Evolutionary conservation across 1,139 yeast genomes (phyloP).

Genomic region (Suhomyces taliae): DNA sequence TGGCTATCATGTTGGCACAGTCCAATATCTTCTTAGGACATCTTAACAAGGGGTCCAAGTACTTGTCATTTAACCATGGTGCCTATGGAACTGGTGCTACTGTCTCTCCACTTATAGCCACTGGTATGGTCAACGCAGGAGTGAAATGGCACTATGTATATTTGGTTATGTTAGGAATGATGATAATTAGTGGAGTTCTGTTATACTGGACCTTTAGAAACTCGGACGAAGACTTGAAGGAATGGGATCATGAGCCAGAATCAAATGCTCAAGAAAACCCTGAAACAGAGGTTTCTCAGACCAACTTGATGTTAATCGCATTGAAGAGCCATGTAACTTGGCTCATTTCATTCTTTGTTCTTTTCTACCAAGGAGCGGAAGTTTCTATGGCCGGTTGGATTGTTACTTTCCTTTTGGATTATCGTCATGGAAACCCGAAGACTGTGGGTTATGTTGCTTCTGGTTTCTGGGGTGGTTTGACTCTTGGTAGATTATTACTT

Average conservation of each 20-base stretch:
- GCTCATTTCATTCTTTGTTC: slow-evolving; percentile 52
- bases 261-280: neutral
- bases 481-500: slow-evolving; percentile 55
- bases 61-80: slow-evolving; percentile 58
- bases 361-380: slow-evolving; percentile 68
- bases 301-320: slow-evolving; percentile 26
- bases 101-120: slow-evolving; percentile 57
- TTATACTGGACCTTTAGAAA: slow-evolving; percentile 41
- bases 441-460: slow-evolving; percentile 63
- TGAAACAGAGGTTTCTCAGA: neutral
- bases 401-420: slow-evolving; percentile 58
- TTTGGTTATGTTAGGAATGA: slow-evolving; percentile 44
- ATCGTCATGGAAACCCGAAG: slow-evolving; percentile 46
- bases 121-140: slow-evolving; percentile 50
- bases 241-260: slow-evolving; percentile 11
- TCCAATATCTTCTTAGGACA: slow-evolving; percentile 57
- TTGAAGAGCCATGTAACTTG: slow-evolving; percentile 49
- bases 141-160: slow-evolving; percentile 57
- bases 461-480: slow-evolving; percentile 71
- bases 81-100: slow-evolving; percentile 66
- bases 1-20: slow-evolving; percentile 56
- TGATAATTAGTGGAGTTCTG: slow-evolving; percentile 25
- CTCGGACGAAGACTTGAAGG: slow-evolving; percentile 31
- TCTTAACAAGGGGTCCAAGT: slow-evolving; percentile 47
- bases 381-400: slow-evolving; percentile 74